Base-by-base conservation (phyloP, 2,329 filamentous ascomycete genomes). In the Cladobotryum protrusum region DNA sequence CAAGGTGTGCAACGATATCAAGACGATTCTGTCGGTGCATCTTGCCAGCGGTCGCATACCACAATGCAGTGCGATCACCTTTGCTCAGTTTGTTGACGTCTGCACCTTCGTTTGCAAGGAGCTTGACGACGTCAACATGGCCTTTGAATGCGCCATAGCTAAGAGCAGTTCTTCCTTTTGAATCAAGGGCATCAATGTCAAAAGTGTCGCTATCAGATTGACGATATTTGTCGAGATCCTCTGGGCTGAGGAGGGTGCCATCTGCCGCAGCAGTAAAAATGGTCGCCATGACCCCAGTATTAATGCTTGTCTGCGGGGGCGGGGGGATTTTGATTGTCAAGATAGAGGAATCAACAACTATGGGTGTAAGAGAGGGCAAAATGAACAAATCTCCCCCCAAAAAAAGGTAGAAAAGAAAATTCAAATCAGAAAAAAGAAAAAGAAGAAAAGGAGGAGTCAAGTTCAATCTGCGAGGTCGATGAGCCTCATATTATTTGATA, bases 1-100 rank as follows among this genome's bases (percentile, higher is more conserved):
- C 19, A 6, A 51, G 49, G 29, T 34, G n/a, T 19, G 34, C 19
- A 6, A 51, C 15, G 4, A 47, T 36, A 5, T 47, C 44, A 1
- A 47, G 17, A 11, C 49, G 44, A 4, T 47, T 36, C 33, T 51
- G 44, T 18, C 37, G 19, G 5, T 19, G 36, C 33, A 51, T 45
- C 11, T 39, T 24, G 3, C 44, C 15, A 18, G 43, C 41, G 24
- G 41, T 24, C 5, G 41, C 19, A n/a, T 47, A 44, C 49, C 49
- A 51, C 2, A 51, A 34, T 4, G 35, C 39, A 11, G 15, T 51
- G 2, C 49, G 49, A n/a, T 35, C 18, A 5, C 39, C 35, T 17
- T 44, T 41, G 45, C 45, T 33, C 33, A 40, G 4, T 4, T 35
- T 43, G 19, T 51, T 47, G 5, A 51, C 49, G 1, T 47, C 17